Conservation (phyloP, 2,329 filamentous ascomycete genomes). For the Paracamarosporium sp. region DNA sequence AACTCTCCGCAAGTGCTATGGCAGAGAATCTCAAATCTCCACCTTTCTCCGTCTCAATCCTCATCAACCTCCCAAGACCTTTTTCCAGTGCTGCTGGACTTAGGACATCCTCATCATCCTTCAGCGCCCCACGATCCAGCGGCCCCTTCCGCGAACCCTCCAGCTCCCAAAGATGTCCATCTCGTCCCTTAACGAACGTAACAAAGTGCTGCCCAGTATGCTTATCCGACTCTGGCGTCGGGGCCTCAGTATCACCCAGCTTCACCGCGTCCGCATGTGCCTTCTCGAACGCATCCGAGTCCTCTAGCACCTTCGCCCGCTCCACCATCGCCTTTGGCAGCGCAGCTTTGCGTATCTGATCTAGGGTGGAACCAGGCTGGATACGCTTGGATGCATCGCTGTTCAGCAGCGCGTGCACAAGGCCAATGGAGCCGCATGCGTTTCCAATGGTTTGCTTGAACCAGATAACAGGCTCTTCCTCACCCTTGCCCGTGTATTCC, state of each 20-base stretch:
- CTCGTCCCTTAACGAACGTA: constrained; percentile 54
- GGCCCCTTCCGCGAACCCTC: constrained; percentile 54
- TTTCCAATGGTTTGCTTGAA: constrained; percentile 66
- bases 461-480: constrained; percentile 62
- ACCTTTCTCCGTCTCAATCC: constrained; percentile 43
- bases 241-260: constrained; percentile 49
- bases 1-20: constrained; percentile 48
- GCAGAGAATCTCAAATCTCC: constrained; percentile 53
- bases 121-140: constrained; percentile 50
- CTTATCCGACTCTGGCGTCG: constrained; percentile 34
- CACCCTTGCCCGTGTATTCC: constrained; percentile 56
- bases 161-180: constrained; percentile 56
- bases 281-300: constrained; percentile 53
- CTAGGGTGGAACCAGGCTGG: constrained; percentile 51
- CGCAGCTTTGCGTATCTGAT: constrained; percentile 52
- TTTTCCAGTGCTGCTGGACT: constrained; percentile 50
- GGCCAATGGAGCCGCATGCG: constrained; percentile 65
- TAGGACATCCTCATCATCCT: constrained; percentile 53
- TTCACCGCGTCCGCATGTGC: constrained; percentile 52
- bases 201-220: constrained; percentile 53
- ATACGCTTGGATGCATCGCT: constrained; percentile 54
- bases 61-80: constrained; percentile 48
- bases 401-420: constrained; percentile 63
- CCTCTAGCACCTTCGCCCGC: constrained; percentile 60
- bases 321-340: constrained; percentile 52